Percentiles rank a stretch among this genome's conserved stretches.
phyloP scores from a whole-genome alignment of 768 basidiomycete species.

The Auricularia sp. region DNA sequence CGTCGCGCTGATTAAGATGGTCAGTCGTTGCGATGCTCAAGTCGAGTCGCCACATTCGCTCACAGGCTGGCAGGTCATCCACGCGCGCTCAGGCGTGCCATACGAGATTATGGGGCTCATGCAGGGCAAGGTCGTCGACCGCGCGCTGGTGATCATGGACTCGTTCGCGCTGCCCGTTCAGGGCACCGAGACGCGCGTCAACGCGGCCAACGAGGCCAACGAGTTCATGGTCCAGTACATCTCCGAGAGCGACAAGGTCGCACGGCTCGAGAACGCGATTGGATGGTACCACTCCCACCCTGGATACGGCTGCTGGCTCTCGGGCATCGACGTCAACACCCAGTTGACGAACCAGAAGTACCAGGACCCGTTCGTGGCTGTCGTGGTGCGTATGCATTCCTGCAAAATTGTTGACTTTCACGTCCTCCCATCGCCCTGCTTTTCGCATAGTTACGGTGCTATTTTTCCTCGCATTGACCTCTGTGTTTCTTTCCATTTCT shows the following conservation, averaged over 20 bases:
- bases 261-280: slow-evolving; percentile 92
- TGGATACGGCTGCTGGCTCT: slow-evolving; percentile 98
- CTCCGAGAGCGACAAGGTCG: slow-evolving; percentile 8
- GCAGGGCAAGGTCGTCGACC: slow-evolving; percentile 97
- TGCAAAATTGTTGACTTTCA: neutral
- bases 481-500: too few relatives aligned
- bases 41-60: neutral
- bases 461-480: too few relatives aligned
- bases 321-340: slow-evolving; percentile 97
- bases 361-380: slow-evolving; percentile 39
- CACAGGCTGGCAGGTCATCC: slow-evolving; percentile 20
- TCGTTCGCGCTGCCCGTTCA: slow-evolving; percentile 99
- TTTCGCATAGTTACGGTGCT: too few relatives aligned
- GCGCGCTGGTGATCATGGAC: slow-evolving; percentile 88
- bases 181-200: slow-evolving; percentile 93
- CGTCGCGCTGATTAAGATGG: slow-evolving; percentile 42
- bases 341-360: slow-evolving; percentile 31
- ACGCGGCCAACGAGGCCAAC: slow-evolving; percentile 64
- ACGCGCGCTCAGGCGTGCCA: slow-evolving; percentile 95
- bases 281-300: slow-evolving; percentile 99
- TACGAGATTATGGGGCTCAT: slow-evolving; percentile 99
- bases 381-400: slow-evolving; percentile 1
- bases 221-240: slow-evolving; percentile 1
- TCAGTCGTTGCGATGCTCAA: slow-evolving; percentile 5
- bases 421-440: too few relatives aligned